Evolutionary conservation across 768 basidiomycete genomes (phyloP).

Genomic region (Tulasnella sp.): DNA sequence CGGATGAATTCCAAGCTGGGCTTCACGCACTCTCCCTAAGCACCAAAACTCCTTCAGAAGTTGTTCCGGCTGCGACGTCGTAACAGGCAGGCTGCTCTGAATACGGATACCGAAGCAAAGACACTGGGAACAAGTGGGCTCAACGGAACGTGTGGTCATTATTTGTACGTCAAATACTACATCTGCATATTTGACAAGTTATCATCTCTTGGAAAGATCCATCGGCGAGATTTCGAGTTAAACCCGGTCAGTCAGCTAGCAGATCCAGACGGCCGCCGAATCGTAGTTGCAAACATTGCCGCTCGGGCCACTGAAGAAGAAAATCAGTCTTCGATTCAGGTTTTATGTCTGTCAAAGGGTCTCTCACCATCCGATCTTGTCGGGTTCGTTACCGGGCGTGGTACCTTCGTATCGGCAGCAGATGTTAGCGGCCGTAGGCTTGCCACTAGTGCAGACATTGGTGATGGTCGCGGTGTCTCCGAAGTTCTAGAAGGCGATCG

Average conservation of each 20-base stretch:
- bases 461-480: background rate
- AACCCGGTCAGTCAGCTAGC: background rate
- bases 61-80: background rate
- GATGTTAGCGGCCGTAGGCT: background rate
- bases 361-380: background rate
- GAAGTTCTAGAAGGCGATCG: background rate
- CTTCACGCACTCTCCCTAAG: conserved; percentile 68
- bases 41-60: conserved; percentile 55
- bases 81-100: too few species aligned
- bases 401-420: background rate
- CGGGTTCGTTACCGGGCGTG: background rate
- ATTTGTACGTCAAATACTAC: background rate
- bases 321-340: background rate
- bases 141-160: background rate
- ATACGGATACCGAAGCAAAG: background rate
- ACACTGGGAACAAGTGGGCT: background rate
- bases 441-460: background rate
- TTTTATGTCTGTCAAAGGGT: background rate
- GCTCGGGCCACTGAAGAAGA: background rate
- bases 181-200: background rate
- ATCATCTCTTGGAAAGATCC: background rate
- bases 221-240: background rate
- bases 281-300: background rate
- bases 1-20: conserved; percentile 55
- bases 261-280: background rate